Conservation (phyloP, 225 moss, liverwort and hornwort species). For the Physcomitrium patens region DNA sequence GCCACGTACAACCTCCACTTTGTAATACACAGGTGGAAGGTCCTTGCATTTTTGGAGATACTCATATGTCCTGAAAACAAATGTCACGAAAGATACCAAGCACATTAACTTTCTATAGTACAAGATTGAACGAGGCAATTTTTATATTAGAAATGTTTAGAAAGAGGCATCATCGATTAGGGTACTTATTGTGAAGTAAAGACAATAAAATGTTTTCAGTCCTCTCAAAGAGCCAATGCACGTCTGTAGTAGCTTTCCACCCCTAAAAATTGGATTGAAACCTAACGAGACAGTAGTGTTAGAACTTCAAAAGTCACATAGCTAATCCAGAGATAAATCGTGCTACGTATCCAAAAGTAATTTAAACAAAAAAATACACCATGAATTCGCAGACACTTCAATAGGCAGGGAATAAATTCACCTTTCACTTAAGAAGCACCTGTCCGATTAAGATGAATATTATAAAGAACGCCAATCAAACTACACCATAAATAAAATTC, state of each 20-base stretch:
- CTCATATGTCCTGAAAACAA: conserved; percentile 78
- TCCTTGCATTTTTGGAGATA: conserved; percentile 84
- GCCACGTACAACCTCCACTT: conserved; percentile 70
- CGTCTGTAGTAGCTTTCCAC: background rate
- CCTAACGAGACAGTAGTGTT: background rate
- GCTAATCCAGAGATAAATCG: background rate
- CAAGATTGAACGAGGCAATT: conserved; percentile 4
- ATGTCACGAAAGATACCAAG: background rate
- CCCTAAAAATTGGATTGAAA: background rate
- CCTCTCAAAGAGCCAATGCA: conserved; percentile 6
- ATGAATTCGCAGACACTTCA: background rate
- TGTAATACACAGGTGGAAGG: conserved; percentile 79
- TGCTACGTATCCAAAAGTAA: background rate
- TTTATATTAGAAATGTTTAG: background rate
- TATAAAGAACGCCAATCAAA: conserved; percentile 6
- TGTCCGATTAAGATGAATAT: background rate
- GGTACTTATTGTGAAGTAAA: background rate
- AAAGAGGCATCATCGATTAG: background rate
- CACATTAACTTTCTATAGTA: background rate
- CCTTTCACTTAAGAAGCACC: background rate
- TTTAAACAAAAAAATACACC: background rate
- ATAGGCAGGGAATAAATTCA: background rate
- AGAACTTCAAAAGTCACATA: background rate
- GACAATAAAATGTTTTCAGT: background rate
- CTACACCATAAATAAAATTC: background rate